Evolutionary conservation across 345 rosid genomes (phyloP).

Genomic region (Arabidopsis arenosa): DNA sequence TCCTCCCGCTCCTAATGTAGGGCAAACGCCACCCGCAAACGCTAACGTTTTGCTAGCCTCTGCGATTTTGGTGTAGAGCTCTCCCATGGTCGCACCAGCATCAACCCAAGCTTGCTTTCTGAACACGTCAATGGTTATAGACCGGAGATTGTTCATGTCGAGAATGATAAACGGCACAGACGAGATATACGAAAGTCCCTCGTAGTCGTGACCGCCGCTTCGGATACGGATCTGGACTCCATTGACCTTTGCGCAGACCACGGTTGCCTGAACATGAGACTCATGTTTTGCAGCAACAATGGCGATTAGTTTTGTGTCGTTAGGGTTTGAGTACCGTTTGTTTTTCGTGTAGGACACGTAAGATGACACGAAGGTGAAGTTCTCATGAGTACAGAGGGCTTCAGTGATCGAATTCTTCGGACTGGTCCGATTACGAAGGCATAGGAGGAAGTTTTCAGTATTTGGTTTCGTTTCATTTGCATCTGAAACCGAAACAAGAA

Average conservation of each 20-base stretch:
- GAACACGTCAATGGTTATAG: conserved; percentile 47
- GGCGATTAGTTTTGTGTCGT: conserved; percentile 30
- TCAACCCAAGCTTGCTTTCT: conserved; percentile 55
- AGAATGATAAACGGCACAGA: conserved; percentile 43
- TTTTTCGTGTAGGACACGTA: conserved; percentile 37
- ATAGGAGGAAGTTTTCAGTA: conserved; percentile 12
- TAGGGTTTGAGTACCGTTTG: conserved; percentile 33
- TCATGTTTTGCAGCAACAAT: conserved; percentile 42
- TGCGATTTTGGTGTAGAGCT: conserved; percentile 52
- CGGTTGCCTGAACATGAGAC: conserved; percentile 46
- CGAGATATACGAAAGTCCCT: conserved; percentile 42
- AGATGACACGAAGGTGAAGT: conserved; percentile 30
- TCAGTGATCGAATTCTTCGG: conserved; percentile 11
- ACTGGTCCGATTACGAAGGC: conserved; percentile 3
- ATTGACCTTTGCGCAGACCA: conserved; percentile 41
- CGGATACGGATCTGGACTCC: conserved; percentile 39
- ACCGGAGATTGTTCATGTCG: conserved; percentile 53
- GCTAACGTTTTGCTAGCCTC: conserved; percentile 53
- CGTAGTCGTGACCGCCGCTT: conserved; percentile 51
- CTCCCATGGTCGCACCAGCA: conserved; percentile 64
- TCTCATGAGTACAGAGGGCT: conserved; percentile 15
- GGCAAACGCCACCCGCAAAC: conserved; percentile 55
- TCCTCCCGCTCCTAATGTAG: conserved; percentile 56
- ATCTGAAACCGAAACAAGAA: conserved; percentile 27
- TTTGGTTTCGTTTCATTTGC: conserved; percentile 7